Conservation (phyloP, 345 rosid species). For the Eucalyptus curtisii region DNA sequence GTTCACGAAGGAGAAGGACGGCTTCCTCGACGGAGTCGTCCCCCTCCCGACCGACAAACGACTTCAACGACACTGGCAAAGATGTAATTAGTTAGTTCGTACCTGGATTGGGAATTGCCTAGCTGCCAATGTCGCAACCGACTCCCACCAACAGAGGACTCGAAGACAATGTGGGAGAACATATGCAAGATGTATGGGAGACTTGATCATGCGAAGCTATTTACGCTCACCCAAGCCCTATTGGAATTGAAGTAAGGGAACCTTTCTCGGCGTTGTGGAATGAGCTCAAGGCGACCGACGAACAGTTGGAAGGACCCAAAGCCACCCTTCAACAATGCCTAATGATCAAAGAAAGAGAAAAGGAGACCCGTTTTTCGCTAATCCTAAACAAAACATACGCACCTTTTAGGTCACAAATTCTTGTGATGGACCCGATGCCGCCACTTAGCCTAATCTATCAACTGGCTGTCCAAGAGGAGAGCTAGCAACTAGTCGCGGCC, state of each 20-base stretch:
- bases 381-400: no score
- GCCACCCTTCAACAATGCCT: no score
- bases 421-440: no score
- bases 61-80: not conserved
- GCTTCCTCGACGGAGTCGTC: not conserved
- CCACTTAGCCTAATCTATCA: no score
- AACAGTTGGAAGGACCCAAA: no score
- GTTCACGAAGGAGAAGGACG: not conserved
- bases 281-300: no score
- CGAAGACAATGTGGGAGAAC: not conserved
- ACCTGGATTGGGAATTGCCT: not conserved
- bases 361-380: no score
- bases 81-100: not conserved
- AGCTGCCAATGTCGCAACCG: accelerated
- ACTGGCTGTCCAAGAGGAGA: no score
- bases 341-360: no score
- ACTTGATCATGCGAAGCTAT: not conserved
- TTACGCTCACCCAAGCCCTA: not conserved
- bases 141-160: not conserved
- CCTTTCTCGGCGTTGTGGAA: no score
- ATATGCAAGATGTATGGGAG: not conserved
- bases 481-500: accelerated
- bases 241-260: not conserved
- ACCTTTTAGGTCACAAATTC: no score
- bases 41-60: accelerated